Evolutionary conservation across 2,329 filamentous ascomycete species (phyloP), one percentile per base, ranked within the genome.

Genomic region (Diaporthe sp.): DNA sequence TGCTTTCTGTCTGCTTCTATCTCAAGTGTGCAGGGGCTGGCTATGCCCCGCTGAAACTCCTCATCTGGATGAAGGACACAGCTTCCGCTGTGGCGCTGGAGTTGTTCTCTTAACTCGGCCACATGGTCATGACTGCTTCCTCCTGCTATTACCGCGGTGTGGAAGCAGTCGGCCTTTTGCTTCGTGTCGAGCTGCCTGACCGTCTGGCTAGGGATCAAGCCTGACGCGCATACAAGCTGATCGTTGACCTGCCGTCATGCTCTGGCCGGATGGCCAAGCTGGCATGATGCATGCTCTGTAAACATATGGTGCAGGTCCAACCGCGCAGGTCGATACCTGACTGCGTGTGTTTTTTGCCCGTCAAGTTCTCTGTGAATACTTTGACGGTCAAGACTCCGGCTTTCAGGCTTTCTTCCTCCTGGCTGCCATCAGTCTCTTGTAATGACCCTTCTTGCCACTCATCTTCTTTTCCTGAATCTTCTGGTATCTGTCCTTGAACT

Each of bases 391-490:
- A 9, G 37, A 31, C 65, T 49, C 46, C 13, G 58, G 74, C 76
- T 34, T 78, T 81, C 76, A 78, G 22, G 79, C 75, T 31, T 80
- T 79, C 57, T 79, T 80, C 7, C 80, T 79, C 15, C 78, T 78
- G 31, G 65, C 58, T n/a, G 85, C 82, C 81, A 94, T 91, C 78
- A 98, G 84, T 74, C 92, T 93, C 82, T 96, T 96, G 88, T 98
- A 98, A 80, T 94, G 94, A 0, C 90, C 92, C 85, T 96, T 98
- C 87, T 95, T 97, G 71, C 97, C 97, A 80, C 94, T 98, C 34
- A 90, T 91, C 85, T 98, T 98, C 77, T 89, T 89, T 69, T 88
- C 88, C 82, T 98, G 95, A 68, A 98, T 95, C 75, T 96, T 93
- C 74, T 91, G 89, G 84, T 98, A 98, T 85, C 98, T 98, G 81